These are phyloP conservation scores for Arthroderma uncinatum DNA, from an alignment of 2,329 filamentous ascomycete species.

Conservation along the genomic window DNA sequence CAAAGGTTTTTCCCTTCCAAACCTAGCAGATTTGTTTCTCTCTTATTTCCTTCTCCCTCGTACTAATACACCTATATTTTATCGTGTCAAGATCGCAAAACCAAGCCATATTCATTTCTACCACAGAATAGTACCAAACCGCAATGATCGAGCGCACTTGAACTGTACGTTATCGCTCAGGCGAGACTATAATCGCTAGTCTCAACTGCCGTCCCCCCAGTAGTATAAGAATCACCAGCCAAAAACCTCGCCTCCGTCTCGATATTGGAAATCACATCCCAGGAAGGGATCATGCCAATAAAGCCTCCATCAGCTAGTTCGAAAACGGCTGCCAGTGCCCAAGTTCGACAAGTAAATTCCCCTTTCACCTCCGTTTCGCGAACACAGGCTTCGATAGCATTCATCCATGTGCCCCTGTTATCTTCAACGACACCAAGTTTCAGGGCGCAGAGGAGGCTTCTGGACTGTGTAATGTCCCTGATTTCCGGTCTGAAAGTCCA, in stretches of 20 bases:
- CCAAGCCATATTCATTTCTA: too few relatives aligned
- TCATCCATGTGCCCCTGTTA: constrained; percentile 13
- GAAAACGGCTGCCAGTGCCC: constrained; percentile 13
- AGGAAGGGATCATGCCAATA: constrained; percentile 13
- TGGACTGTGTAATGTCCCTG: constrained; percentile 8
- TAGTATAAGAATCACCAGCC: neutral
- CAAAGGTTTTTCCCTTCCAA: neutral
- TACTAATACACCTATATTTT: too few relatives aligned
- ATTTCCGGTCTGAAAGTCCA: constrained; percentile 9
- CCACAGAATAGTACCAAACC: too few relatives aligned
- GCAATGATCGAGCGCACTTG: too few relatives aligned
- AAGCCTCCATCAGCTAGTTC: constrained; percentile 14
- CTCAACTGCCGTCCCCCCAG: neutral
- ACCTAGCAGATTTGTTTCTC: neutral
- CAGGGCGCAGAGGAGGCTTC: constrained; percentile 10
- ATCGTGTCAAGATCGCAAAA: too few relatives aligned
- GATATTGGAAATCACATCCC: constrained; percentile 11
- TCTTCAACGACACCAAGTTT: constrained; percentile 13
- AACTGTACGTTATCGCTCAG: neutral
- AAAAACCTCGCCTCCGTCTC: constrained; percentile 11
- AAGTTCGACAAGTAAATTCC: constrained; percentile 14
- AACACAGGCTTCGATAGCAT: constrained; percentile 12
- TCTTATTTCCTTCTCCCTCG: neutral
- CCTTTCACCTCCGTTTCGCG: constrained; percentile 7
- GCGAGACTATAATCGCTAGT: neutral